Evolutionary conservation across 441 rosid species (phyloP).

Genomic region (Jatropha multifida): DNA sequence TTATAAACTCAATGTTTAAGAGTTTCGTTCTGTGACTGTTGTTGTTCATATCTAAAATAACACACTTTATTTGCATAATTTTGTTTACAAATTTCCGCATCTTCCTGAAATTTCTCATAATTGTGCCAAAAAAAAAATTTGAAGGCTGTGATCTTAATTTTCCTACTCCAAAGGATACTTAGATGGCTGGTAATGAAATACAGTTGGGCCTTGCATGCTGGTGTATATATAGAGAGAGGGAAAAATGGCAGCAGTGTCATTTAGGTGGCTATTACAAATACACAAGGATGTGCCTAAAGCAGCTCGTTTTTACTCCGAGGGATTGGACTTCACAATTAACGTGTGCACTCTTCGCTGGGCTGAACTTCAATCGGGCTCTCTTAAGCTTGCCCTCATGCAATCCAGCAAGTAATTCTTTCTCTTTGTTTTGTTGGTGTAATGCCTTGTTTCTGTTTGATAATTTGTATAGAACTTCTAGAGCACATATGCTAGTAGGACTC

Average conservation of each 20-base stretch:
- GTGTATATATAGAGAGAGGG: too few relatives aligned
- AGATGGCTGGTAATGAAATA: too few relatives aligned
- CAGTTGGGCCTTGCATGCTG: too few relatives aligned
- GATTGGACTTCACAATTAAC: conserved; percentile 71
- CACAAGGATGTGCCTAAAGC: conserved; percentile 92
- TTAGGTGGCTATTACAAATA: conserved; percentile 86
- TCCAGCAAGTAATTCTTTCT: conserved; percentile 47
- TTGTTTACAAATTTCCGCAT: too few relatives aligned
- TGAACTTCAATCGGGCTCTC: conserved; percentile 77
- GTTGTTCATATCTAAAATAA: too few relatives aligned
- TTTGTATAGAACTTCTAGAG: conserved; percentile 27
- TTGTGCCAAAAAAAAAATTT: too few relatives aligned
- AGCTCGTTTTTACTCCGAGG: conserved; percentile 76
- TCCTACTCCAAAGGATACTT: too few relatives aligned
- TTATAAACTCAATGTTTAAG: too few relatives aligned
- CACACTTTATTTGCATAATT: too few relatives aligned
- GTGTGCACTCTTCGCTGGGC: conserved; percentile 87
- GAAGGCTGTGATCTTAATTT: too few relatives aligned
- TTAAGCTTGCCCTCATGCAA: conserved; percentile 76
- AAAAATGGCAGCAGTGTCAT: conserved; percentile 60
- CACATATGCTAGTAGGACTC: not conserved
- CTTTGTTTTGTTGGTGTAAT: not conserved
- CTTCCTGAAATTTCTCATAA: too few relatives aligned
- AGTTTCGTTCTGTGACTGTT: too few relatives aligned
- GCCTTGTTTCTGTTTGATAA: conserved; percentile 37